Conservation (phyloP, 1,139 yeast species). For the Meyerozyma elateridarum region DNA sequence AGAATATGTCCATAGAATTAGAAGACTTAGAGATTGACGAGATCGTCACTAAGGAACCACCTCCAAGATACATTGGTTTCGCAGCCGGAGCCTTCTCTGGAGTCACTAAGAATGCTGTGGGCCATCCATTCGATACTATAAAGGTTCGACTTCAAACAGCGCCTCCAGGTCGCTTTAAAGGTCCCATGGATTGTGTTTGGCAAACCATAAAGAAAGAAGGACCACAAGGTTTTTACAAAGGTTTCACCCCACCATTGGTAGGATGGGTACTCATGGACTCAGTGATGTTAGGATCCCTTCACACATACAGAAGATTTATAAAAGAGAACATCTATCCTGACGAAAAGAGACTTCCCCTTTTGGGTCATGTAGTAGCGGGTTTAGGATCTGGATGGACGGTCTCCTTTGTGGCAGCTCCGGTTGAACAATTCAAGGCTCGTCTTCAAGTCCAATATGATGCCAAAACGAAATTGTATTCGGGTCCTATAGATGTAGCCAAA, state of each 20-base stretch:
- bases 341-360: constrained; percentile 58
- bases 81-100: constrained; percentile 88
- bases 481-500: constrained; percentile 71
- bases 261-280: constrained; percentile 96
- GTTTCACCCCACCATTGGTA: constrained; percentile 85
- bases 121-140: constrained; percentile 91
- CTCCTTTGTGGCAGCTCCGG: constrained; percentile 90
- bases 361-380: constrained; percentile 72
- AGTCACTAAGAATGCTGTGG: constrained; percentile 79
- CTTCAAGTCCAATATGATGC: constrained; percentile 88
- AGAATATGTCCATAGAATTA: constrained; percentile 3
- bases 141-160: constrained; percentile 87
- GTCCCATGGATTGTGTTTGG: constrained; percentile 75
- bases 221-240: constrained; percentile 70
- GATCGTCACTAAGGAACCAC: constrained; percentile 18
- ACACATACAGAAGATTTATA: constrained; percentile 64
- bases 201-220: constrained; percentile 77
- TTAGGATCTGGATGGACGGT: constrained; percentile 90
- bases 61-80: constrained; percentile 67
- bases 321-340: constrained; percentile 59
- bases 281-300: constrained; percentile 81
- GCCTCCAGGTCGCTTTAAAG: constrained; percentile 62
- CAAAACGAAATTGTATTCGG: constrained; percentile 58
- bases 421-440: constrained; percentile 84
- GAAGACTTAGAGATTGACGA: constrained; percentile 2